phyloP scores from a whole-genome alignment of 257 asterid species.

The Striga asiatica region DNA sequence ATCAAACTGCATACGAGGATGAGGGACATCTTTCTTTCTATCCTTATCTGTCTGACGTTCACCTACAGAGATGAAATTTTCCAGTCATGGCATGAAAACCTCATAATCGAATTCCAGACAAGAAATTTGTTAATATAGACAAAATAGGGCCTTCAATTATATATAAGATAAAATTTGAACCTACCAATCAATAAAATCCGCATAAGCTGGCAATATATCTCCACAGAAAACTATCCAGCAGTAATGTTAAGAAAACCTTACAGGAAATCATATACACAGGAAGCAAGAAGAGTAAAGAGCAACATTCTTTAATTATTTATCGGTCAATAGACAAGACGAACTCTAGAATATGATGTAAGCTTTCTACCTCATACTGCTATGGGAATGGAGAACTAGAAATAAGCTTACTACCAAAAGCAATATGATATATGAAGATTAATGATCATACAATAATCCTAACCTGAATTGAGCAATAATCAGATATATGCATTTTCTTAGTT shows the following conservation, averaged over 20 bases:
- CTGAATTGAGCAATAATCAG: too few species aligned
- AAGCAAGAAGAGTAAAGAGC: conserved; percentile 4
- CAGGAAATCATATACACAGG: background rate
- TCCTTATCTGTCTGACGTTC: conserved; percentile 67
- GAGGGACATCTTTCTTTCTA: conserved; percentile 79
- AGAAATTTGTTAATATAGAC: background rate
- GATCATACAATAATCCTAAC: background rate
- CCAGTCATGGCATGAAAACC: background rate
- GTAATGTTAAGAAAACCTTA: background rate
- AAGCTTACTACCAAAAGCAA: background rate
- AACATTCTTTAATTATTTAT: too few species aligned
- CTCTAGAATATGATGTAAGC: too few species aligned
- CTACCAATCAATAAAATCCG: background rate
- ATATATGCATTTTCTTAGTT: too few species aligned
- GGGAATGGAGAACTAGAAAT: too few species aligned
- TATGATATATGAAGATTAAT: background rate
- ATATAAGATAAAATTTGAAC: background rate
- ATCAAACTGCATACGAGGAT: conserved; percentile 92
- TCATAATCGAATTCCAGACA: background rate
- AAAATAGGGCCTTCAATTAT: conserved; percentile 6
- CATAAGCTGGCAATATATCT: background rate
- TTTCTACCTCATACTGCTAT: too few species aligned
- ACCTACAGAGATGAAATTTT: conserved; percentile 25
- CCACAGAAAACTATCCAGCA: background rate
- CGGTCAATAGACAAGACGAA: too few species aligned